A percentile compares a stretch with the other conserved stretches of the same genome.
These are phyloP conservation scores for Axilococcus clingmanii DNA, from an alignment of 139 green algal genomes.

Conservation along the genomic window DNA sequence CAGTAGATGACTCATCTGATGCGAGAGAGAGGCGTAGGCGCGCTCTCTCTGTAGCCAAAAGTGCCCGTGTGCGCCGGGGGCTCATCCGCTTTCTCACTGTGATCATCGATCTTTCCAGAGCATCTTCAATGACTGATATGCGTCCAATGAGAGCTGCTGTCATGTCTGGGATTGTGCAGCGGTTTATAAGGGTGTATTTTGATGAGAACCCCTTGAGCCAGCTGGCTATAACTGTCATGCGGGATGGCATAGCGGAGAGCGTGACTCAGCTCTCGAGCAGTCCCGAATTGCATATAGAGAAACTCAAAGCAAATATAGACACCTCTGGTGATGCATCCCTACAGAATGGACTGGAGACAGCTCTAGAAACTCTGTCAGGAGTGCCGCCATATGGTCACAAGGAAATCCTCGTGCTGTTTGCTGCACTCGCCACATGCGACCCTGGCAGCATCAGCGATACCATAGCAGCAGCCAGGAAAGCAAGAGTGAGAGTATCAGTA, in stretches of 20 bases:
- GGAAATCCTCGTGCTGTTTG: conserved; percentile 78
- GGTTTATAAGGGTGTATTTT: conserved; percentile 89
- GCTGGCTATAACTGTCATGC: conserved; percentile 72
- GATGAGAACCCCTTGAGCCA: conserved; percentile 91
- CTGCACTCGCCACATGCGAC: conserved; percentile 80
- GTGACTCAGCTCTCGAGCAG: conserved; percentile 65
- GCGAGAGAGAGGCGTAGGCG: conserved; percentile 45
- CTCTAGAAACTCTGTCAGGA: conserved; percentile 38
- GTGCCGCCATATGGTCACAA: conserved; percentile 82
- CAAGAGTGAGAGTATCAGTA: conserved; percentile 53
- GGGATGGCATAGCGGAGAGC: conserved; percentile 65
- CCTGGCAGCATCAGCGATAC: conserved; percentile 63
- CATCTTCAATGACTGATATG: conserved; percentile 63
- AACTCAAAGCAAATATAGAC: conserved; percentile 34
- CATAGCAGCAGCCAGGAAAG: conserved; percentile 48
- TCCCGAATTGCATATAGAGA: conserved; percentile 44
- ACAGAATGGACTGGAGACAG: conserved; percentile 78
- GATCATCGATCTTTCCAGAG: conserved; percentile 73
- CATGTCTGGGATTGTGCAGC: conserved; percentile 40
- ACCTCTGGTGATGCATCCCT: conserved; percentile 60
- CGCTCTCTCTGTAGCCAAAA: conserved; percentile 31
- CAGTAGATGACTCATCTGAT: conserved; percentile 41
- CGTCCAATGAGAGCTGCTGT: conserved; percentile 60
- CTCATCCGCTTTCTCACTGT: conserved; percentile 85
- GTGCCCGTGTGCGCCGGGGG: conserved; percentile 66